Conservation (phyloP, 2,329 filamentous ascomycete genomes). For the Hymenoscyphus albidus region DNA sequence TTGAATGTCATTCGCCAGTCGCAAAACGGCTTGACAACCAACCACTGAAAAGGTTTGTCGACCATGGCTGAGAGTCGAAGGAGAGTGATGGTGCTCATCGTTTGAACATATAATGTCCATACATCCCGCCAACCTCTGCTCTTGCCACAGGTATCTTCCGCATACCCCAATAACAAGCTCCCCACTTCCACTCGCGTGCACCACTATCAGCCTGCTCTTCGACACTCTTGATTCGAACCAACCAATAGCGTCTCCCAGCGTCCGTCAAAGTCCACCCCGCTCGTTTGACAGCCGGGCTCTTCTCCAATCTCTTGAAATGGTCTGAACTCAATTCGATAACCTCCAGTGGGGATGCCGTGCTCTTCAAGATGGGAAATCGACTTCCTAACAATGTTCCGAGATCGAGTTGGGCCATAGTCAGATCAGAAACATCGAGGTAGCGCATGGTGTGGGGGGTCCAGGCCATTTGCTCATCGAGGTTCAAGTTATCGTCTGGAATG, state of each 20-base stretch:
- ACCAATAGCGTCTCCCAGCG: conserved; percentile 46
- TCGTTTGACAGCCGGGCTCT: conserved; percentile 36
- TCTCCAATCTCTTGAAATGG: conserved; percentile 60
- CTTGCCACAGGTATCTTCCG: conserved; percentile 58
- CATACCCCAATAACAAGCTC: conserved; percentile 80
- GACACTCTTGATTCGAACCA: conserved; percentile 34
- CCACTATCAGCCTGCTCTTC: conserved; percentile 48
- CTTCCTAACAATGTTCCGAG: conserved; percentile 51
- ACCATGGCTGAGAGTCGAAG: not conserved
- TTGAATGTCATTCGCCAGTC: not conserved
- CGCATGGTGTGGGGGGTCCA: conserved; percentile 60
- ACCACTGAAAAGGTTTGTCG: not conserved
- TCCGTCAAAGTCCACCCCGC: conserved; percentile 15
- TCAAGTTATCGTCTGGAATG: conserved; percentile 25
- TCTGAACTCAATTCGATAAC: conserved; percentile 73
- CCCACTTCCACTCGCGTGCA: conserved; percentile 73
- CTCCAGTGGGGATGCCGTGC: conserved; percentile 62
- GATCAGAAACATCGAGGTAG: conserved; percentile 74
- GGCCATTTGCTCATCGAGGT: conserved; percentile 36
- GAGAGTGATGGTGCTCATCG: conserved; percentile 5
- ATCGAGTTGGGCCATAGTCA: conserved; percentile 56
- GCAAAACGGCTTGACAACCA: not conserved
- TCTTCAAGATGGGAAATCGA: conserved; percentile 53
- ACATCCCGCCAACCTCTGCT: conserved; percentile 54
- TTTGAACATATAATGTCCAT: conserved; percentile 58